Base-by-base conservation (phyloP, 2,329 filamentous ascomycete species). In the Talaromyces rugulosus region DNA sequence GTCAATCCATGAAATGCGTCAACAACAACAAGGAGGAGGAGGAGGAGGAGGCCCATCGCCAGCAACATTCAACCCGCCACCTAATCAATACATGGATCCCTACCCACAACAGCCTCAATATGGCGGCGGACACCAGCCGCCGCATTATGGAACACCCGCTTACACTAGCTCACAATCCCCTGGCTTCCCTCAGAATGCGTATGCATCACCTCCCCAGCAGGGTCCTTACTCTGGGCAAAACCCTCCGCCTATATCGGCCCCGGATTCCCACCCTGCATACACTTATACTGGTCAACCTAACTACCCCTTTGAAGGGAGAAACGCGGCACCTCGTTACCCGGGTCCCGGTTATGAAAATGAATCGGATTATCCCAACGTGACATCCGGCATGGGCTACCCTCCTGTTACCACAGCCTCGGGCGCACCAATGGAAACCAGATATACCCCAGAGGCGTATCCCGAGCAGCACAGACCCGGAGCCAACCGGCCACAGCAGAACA, bases 401-500 rank as follows among this genome's bases (percentile, higher is more conserved):
- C 33, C 77, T 64, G 63, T 75, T 59, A 76, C 72, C 57, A 73
- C 74, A 66, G 74, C 74, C 68, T 69, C 76, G 64, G 76, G 77
- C 71, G 75, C 77, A 72, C 72, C 70, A 73, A 75, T 77, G 71
- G 77, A 78, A 61, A 69, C 74, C 61, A 77, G 77, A 74, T 78
- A 77, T 66, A 75, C 75, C 62, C 72, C 75, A 66, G 76, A 78
- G 63, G 71, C 62, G 54, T 74, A 73, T 62, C 62, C 65, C 64
- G 75, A 77, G 65, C 74, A 77, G 65, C 74, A 72, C 66, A 66
- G 66, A 58, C 56, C 63, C 36, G 64, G 63, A 55, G 52, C 64
- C 59, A 75, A 68, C 71, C 74, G 76, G 67, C 73, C 74, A 67
- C 75, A 76, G 63, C 70, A 72, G 67, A 67, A 75, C 65, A 73